Percentiles rank a stretch among this genome's conserved stretches.
These are phyloP conservation scores for Heterobasidion irregulare DNA, from an alignment of 1,284 basidiomycete species.

Conservation along the genomic window DNA sequence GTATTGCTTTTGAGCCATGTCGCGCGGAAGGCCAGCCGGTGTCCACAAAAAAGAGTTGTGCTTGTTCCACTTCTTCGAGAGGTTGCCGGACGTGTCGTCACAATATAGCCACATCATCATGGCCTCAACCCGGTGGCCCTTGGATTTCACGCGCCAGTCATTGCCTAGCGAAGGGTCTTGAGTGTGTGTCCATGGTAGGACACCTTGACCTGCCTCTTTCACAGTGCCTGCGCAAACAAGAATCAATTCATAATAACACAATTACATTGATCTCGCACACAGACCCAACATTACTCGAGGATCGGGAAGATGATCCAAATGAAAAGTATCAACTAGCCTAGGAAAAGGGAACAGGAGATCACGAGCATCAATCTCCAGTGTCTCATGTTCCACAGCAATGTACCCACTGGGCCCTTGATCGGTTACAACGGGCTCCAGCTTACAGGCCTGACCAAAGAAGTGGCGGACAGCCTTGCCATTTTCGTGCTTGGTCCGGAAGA, in stretches of 20 bases:
- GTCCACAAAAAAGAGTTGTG: constrained; percentile 28
- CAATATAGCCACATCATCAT: constrained; percentile 33
- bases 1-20: constrained; percentile 12
- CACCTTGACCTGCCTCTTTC: not conserved
- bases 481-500: not conserved
- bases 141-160: constrained; percentile 9
- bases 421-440: not conserved
- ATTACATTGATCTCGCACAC: not conserved
- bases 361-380: not conserved
- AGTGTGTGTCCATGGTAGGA: not conserved
- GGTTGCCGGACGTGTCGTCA: constrained; percentile 35
- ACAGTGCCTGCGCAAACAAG: not conserved
- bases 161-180: constrained; percentile 6
- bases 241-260: not conserved
- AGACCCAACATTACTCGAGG: not conserved
- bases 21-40: constrained; percentile 16
- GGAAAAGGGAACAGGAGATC: not conserved
- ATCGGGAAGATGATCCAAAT: not conserved
- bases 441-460: not conserved
- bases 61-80: constrained; percentile 34
- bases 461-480: not conserved
- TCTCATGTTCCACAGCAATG: not conserved
- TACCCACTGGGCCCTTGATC: not conserved
- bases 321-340: not conserved
- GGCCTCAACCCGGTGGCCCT: constrained; percentile 11